Conservation (phyloP, 306 rosid genomes). For the Mimosa bimucronata region DNA sequence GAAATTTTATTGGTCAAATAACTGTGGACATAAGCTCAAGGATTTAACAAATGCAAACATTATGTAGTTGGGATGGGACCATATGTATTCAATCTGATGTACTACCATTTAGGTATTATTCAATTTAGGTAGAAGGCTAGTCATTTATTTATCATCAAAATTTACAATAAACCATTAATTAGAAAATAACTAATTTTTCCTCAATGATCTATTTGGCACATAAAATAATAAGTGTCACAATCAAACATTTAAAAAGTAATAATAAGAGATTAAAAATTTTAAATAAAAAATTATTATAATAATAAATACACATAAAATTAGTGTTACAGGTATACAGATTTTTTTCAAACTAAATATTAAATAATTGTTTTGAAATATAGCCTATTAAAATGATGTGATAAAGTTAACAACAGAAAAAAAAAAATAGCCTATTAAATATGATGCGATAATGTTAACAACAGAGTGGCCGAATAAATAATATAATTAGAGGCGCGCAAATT, state of each 20-base stretch:
- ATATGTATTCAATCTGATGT: slow-evolving; percentile 38
- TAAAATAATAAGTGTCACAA: background rate
- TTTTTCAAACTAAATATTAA: no score
- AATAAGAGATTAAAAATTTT: background rate
- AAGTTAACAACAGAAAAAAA: no score
- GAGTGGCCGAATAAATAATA: no score
- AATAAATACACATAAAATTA: no score
- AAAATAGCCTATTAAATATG: no score
- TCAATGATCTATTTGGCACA: background rate
- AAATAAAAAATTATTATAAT: background rate
- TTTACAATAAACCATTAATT: background rate
- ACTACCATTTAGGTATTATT: slow-evolving; percentile 32
- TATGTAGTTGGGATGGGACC: slow-evolving; percentile 42
- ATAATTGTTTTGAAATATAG: no score
- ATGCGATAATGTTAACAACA: no score
- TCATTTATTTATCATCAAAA: background rate
- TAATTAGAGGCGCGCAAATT: no score
- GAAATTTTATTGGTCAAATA: background rate
- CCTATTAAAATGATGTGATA: no score
- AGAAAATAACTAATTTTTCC: background rate
- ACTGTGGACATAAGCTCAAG: slow-evolving; percentile 31
- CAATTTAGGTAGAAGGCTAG: background rate
- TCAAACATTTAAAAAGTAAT: background rate
- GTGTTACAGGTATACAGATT: no score
- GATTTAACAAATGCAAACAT: slow-evolving; percentile 27